Evolutionary conservation across 169 alveolate species (phyloP).

Genomic region (Plasmodium yoelii): DNA sequence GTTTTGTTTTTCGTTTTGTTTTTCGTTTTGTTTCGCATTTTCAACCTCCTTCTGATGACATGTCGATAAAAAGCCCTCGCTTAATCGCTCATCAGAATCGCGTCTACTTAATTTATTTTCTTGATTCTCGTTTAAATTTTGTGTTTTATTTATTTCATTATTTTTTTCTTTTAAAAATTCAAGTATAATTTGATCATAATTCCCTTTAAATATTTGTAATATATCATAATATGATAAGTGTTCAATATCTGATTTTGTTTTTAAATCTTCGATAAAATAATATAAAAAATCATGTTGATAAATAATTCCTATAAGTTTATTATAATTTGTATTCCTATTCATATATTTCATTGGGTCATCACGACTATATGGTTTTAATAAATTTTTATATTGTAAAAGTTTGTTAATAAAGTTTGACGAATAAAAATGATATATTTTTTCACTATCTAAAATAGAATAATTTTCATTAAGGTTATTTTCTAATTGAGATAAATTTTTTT

Average conservation of each 20-base stretch:
- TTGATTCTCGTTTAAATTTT: too few relatives aligned
- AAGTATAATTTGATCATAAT: conserved; percentile 36
- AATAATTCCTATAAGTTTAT: conserved; percentile 13
- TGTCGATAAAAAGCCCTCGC: too few relatives aligned
- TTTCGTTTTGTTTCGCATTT: too few relatives aligned
- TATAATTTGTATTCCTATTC: conserved; percentile 55
- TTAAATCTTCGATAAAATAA: conserved; percentile 52
- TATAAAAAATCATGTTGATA: conserved; percentile 65
- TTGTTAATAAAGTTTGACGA: conserved; percentile 33
- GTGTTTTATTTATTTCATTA: too few relatives aligned
- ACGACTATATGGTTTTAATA: conserved; percentile 15
- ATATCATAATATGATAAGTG: conserved; percentile 53
- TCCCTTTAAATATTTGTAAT: conserved; percentile 49
- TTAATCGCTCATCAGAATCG: too few relatives aligned
- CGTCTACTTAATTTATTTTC: too few relatives aligned
- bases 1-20: too few relatives aligned
- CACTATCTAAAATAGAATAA: conserved; percentile 15
- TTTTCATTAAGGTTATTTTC: background rate
- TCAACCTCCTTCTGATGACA: too few relatives aligned
- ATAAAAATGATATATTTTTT: conserved; percentile 49
- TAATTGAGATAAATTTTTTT: background rate
- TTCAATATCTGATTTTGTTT: conserved; percentile 47
- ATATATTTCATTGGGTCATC: conserved; percentile 11
- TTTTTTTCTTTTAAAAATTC: too few relatives aligned
- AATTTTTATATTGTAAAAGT: conserved; percentile 11